Percentiles rank a stretch among this genome's conserved stretches.
These are phyloP conservation scores for Pyrenula aspistea DNA, from an alignment of 495 filamentous ascomycete genomes.

Conservation along the genomic window DNA sequence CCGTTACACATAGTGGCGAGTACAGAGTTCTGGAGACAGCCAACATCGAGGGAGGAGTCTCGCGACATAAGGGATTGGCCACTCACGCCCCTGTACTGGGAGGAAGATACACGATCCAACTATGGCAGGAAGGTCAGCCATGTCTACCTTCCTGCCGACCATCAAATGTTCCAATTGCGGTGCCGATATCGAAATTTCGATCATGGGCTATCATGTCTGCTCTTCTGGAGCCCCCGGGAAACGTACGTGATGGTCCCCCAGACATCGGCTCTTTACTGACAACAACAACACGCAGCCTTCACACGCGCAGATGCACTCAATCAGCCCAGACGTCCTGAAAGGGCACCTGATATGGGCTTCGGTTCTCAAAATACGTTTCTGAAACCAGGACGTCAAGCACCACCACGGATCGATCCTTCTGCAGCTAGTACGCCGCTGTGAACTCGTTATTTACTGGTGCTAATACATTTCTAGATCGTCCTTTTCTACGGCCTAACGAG, in stretches of 20 bases:
- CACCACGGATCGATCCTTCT: slow-evolving; percentile 41
- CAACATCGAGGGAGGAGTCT: too few relatives aligned
- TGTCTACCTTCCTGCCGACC: slow-evolving; percentile 67
- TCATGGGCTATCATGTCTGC: slow-evolving; percentile 89
- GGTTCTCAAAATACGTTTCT: slow-evolving; percentile 3
- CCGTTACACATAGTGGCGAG: too few relatives aligned
- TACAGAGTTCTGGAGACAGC: too few relatives aligned
- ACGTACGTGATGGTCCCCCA: not conserved
- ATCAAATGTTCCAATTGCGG: slow-evolving; percentile 95
- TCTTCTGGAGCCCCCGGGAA: slow-evolving; percentile 3
- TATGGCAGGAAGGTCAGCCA: slow-evolving; percentile 35
- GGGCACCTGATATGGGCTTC: not conserved
- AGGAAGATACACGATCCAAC: not conserved
- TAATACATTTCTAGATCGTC: slow-evolving; percentile 38
- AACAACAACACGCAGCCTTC: too few relatives aligned
- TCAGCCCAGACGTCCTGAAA: not conserved
- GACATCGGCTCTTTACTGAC: too few relatives aligned
- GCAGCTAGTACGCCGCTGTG: slow-evolving; percentile 38
- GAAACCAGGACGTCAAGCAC: slow-evolving; percentile 16
- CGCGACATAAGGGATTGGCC: too few relatives aligned
- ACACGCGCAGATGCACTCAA: not conserved
- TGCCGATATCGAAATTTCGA: slow-evolving; percentile 71
- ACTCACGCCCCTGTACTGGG: too few relatives aligned
- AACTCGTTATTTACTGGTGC: not conserved
- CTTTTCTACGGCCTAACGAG: slow-evolving; percentile 44